Conservation (phyloP, 805 yeast species). For the Yamadazyma laniorum region DNA sequence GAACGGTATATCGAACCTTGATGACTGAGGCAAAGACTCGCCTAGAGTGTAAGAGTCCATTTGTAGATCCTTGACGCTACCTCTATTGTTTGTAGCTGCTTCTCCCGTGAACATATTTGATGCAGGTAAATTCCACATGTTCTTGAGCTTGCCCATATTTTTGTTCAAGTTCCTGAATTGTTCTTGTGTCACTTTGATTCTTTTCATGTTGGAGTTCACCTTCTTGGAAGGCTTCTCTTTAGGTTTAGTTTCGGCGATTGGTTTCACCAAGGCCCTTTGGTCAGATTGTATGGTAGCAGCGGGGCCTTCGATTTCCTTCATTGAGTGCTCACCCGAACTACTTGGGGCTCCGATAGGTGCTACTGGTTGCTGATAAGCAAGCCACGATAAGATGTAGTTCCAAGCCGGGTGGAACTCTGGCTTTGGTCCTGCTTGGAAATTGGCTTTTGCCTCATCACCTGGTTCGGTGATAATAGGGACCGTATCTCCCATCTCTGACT, state of each 20-base stretch:
- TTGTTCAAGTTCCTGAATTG: constrained; percentile 15
- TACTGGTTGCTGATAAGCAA: constrained; percentile 26
- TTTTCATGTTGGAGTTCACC: constrained; percentile 7
- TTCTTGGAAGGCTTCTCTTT: constrained; percentile 3
- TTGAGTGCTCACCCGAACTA: background rate
- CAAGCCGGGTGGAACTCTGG: constrained; percentile 37
- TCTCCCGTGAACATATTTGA: constrained; percentile 15
- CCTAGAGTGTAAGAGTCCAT: constrained; percentile 10
- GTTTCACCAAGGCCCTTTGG: constrained; percentile 1
- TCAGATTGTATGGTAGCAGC: constrained; percentile 2
- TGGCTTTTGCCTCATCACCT: background rate
- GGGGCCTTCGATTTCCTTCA: background rate
- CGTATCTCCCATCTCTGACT: background rate
- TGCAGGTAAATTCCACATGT: constrained; percentile 35
- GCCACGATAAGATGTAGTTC: constrained; percentile 38
- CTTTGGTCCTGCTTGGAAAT: constrained; percentile 15
- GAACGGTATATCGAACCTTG: constrained; percentile 6
- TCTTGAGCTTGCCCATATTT: constrained; percentile 19
- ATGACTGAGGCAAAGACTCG: constrained; percentile 16
- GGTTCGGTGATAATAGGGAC: background rate
- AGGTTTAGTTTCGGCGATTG: background rate
- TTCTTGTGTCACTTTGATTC: constrained; percentile 11
- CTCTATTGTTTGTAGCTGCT: background rate
- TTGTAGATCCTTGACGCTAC: background rate
- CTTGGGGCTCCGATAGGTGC: background rate